Evolutionary conservation across 164 flowering plant genomes (phyloP), one percentile per base, ranked within the genome.

Genomic region (Protea cynaroides): DNA sequence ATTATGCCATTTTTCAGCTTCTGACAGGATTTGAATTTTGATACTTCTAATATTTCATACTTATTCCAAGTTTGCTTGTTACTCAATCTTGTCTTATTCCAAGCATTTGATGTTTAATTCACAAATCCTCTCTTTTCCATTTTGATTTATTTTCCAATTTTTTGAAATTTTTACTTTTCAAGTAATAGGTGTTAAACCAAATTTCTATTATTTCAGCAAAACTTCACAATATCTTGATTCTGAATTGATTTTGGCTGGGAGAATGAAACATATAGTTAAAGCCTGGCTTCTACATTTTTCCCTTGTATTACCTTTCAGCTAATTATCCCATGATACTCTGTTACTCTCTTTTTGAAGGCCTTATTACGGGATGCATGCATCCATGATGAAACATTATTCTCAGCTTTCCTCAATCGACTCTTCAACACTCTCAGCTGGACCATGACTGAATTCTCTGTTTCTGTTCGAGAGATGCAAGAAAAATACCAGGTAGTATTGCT

Each of bases 361-460:
- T 79, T 92, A 75, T 69, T 92, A 64, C 86, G 89, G 49, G 90
- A 88, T 64, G 88, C 86, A 64, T 92, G 90, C 69, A 70, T 77
- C 38, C 65, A 62, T 23, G 85, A 92, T 69, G 86, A 80, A 36
- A 88, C 62, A 59, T 62, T 92, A 56, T 84, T 90, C 78, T 83
- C 92, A 19, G 74, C 85, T 65, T 92, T 92, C 74, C 85, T 92
- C 50, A 92, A 92, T 71, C 89, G 87, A 36, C 74, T 92, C 18
- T 92, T 92, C 69, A 90, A 92, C 75, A 88, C 86, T 49, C 86
- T 92, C 44, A 90, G 98, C 83, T 92, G 98, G 98, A 83, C 92
- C 10, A 82, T 92, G 86, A 92, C 98, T 40, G 98, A 90, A 70
- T 92, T 92, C 69, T 92, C 98, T 57, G 89, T 90, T 79, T 88